These are phyloP conservation scores for Pleurotus eryngii DNA, from an alignment of 768 basidiomycete genomes.

Conservation along the genomic window DNA sequence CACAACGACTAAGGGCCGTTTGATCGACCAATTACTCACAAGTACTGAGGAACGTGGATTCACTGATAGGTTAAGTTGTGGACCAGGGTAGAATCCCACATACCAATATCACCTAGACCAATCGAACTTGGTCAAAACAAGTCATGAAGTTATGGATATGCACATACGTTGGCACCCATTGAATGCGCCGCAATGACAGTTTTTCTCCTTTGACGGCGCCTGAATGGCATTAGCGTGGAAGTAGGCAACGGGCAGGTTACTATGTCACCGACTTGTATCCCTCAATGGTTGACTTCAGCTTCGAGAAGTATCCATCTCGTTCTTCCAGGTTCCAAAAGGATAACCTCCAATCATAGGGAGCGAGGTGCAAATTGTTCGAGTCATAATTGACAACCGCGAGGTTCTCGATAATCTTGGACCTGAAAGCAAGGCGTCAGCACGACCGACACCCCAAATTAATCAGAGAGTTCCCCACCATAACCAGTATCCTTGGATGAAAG, in stretches of 20 bases:
- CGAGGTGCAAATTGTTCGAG: conserved; percentile 80
- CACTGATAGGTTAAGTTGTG: background rate
- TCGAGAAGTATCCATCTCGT: conserved; percentile 86
- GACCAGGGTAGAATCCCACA: background rate
- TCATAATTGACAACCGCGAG: conserved; percentile 92
- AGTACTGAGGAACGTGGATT: conserved; percentile 55
- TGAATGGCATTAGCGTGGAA: conserved; percentile 20
- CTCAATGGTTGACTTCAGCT: conserved; percentile 79
- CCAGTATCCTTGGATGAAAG: conserved; percentile 91
- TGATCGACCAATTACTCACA: conserved; percentile 53
- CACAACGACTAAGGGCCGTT: background rate
- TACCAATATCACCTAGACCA: conserved; percentile 3
- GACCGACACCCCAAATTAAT: background rate
- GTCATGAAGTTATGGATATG: background rate
- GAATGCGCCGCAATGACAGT: conserved; percentile 84
- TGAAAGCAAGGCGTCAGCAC: conserved; percentile 18
- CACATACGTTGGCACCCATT: conserved; percentile 76
- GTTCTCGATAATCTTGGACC: conserved; percentile 93
- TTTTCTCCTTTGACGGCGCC: conserved; percentile 69
- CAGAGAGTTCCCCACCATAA: conserved; percentile 58
- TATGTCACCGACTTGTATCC: conserved; percentile 55
- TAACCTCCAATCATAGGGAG: conserved; percentile 89
- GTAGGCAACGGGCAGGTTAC: background rate
- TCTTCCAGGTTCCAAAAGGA: conserved; percentile 90
- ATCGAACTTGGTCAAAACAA: background rate